These are phyloP conservation scores for Fonsecaea monophora DNA, from an alignment of 2,329 filamentous ascomycete species.

Conservation along the genomic window DNA sequence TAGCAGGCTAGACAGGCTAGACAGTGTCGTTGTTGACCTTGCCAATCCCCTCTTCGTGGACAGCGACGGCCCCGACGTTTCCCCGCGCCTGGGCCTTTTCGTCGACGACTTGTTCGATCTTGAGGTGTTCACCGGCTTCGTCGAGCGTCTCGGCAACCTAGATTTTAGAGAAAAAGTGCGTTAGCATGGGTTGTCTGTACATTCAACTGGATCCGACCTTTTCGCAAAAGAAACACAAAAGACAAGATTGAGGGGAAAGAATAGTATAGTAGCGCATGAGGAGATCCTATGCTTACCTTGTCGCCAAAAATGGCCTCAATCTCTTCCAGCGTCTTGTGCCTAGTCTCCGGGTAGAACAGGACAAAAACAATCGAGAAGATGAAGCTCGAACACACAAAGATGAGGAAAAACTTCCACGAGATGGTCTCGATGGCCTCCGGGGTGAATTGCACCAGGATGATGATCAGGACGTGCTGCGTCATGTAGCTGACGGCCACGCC, in stretches of 20 bases:
- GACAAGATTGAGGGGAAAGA: no score
- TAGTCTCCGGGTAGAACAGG: conserved; percentile 58
- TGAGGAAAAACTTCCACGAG: conserved; percentile 65
- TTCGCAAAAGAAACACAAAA: no score
- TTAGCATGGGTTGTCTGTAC: not conserved
- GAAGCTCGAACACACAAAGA: conserved; percentile 60
- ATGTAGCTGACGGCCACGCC: conserved; percentile 23
- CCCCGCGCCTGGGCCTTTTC: not conserved
- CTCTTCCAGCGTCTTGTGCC: conserved; percentile 41
- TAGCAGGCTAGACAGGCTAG: not conserved
- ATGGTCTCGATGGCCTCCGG: conserved; percentile 64
- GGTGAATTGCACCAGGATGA: conserved; percentile 60
- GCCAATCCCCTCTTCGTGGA: not conserved
- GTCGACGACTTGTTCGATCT: not conserved
- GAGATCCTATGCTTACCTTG: not conserved
- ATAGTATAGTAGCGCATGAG: not conserved
- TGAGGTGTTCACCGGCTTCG: not conserved
- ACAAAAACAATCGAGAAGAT: conserved; percentile 61
- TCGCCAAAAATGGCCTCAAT: conserved; percentile 43
- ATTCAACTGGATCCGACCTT: no score
- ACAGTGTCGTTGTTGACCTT: not conserved
- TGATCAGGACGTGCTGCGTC: conserved; percentile 54
- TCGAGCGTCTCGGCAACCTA: conserved; percentile 20
- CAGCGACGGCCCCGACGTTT: not conserved
- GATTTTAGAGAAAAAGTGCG: not conserved